These are phyloP conservation scores for Phytopythium cucurbitacearum DNA, from an alignment of 352 stramenopile genomes.

Conservation along the genomic window DNA sequence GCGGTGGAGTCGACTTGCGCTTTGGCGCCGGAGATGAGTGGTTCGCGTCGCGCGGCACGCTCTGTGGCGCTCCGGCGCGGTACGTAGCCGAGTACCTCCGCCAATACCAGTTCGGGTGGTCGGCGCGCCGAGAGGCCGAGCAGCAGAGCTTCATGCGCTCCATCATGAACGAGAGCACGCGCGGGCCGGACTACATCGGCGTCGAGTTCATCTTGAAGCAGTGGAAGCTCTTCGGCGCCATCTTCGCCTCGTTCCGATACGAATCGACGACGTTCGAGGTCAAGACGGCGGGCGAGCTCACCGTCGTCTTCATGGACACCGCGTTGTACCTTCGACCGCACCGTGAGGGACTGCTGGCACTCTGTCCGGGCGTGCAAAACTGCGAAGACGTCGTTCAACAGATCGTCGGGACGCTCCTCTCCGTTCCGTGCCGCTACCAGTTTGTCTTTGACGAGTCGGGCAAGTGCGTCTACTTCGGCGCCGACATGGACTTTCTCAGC, in stretches of 20 bases:
- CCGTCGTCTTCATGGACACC: constrained; percentile 39
- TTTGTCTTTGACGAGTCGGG: constrained; percentile 49
- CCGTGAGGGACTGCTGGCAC: constrained; percentile 29
- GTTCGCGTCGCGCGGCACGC: constrained; percentile 23
- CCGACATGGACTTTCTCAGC: constrained; percentile 53
- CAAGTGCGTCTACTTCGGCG: constrained; percentile 46
- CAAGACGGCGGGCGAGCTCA: constrained; percentile 26
- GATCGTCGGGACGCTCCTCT: constrained; percentile 33
- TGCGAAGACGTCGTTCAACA: constrained; percentile 47
- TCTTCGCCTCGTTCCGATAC: constrained; percentile 37
- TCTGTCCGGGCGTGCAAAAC: constrained; percentile 37
- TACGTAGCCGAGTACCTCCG: constrained; percentile 50
- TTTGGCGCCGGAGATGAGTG: constrained; percentile 13
- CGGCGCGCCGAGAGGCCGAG: constrained; percentile 6
- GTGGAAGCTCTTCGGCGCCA: constrained; percentile 43
- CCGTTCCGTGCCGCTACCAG: constrained; percentile 35
- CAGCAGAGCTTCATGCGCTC: constrained; percentile 54
- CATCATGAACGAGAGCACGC: constrained; percentile 36
- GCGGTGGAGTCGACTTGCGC: neutral
- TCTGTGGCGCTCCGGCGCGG: constrained; percentile 22
- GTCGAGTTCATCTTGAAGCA: constrained; percentile 44
- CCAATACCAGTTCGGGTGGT: constrained; percentile 47
- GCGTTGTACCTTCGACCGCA: constrained; percentile 32
- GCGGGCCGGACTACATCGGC: constrained; percentile 47
- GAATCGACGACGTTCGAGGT: constrained; percentile 26